Percentiles rank a stretch among this genome's conserved stretches.
phyloP scores from a whole-genome alignment of 108 stramenopile species.

The Cyclotella cryptica region DNA sequence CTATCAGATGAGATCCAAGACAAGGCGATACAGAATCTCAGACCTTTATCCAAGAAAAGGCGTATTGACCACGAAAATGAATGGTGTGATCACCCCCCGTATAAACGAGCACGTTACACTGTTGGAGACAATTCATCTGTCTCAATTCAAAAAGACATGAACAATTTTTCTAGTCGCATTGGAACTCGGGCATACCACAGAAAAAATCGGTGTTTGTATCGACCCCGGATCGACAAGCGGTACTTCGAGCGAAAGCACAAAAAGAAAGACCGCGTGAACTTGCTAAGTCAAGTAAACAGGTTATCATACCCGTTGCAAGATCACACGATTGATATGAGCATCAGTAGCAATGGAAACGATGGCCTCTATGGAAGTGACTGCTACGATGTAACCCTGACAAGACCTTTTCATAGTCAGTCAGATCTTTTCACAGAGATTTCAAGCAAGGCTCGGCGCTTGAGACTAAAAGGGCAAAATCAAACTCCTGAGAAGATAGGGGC shows the following conservation, averaged over 20 bases:
- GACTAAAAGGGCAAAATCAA: neutral
- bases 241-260: neutral
- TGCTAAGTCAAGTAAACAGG: neutral
- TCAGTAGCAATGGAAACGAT: neutral
- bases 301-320: too few relatives aligned
- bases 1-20: too few relatives aligned
- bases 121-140: neutral
- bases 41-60: too few relatives aligned
- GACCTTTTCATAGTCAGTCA: neutral
- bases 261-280: neutral
- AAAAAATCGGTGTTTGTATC: neutral
- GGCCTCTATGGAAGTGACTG: constrained; percentile 1
- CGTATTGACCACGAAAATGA: too few relatives aligned
- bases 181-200: neutral
- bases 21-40: too few relatives aligned
- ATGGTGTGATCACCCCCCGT: too few relatives aligned
- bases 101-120: neutral
- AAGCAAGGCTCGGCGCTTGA: neutral
- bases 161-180: neutral
- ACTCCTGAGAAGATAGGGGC: neutral
- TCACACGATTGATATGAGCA: neutral
- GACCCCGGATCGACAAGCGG: neutral
- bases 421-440: neutral
- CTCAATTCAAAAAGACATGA: neutral
- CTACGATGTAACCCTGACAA: neutral